Evolutionary conservation across 2,329 filamentous ascomycete genomes (phyloP).

Genomic region (Thielaviopsis euricoi): DNA sequence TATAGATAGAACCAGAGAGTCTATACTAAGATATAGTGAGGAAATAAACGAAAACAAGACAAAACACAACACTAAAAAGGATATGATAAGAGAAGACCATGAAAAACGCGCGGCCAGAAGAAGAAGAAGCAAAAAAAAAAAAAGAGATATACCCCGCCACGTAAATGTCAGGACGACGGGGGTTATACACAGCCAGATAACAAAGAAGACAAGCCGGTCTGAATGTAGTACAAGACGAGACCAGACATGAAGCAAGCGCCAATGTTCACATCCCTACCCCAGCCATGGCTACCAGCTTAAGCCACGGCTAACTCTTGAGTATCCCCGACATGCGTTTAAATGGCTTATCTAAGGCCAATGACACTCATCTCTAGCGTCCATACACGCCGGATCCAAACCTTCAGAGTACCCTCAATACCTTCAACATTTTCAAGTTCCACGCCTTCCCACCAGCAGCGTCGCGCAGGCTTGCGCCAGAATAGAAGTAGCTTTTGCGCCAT

Average conservation of each 20-base stretch:
- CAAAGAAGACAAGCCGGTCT: background rate
- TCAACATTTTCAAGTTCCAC: slow-evolving; percentile 81
- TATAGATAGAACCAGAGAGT: background rate
- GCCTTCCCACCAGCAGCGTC: slow-evolving; percentile 98
- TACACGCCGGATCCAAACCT: slow-evolving; percentile 95
- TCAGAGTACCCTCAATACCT: slow-evolving; percentile 78
- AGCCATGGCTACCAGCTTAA: background rate
- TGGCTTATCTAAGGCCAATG: slow-evolving; percentile 56
- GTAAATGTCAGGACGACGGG: background rate
- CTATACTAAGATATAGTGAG: background rate
- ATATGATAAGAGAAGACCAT: slow-evolving; percentile 6
- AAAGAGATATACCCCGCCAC: background rate
- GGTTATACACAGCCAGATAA: background rate
- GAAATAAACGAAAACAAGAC: background rate
- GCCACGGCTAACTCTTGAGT: background rate
- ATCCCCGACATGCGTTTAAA: background rate
- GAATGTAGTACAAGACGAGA: background rate
- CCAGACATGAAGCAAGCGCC: background rate
- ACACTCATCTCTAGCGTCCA: slow-evolving; percentile 99
- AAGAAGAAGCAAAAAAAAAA: slow-evolving; percentile 10
- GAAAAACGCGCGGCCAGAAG: slow-evolving; percentile 3
- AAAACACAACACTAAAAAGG: background rate
- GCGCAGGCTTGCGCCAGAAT: slow-evolving; percentile 94
- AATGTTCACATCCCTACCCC: background rate
- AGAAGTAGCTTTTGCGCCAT: slow-evolving; percentile 97